A percentile compares a stretch with the other conserved stretches of the same genome.
Conservation (phyloP, 805 yeast species). For the Tetrapisispora pingtungensis region DNA sequence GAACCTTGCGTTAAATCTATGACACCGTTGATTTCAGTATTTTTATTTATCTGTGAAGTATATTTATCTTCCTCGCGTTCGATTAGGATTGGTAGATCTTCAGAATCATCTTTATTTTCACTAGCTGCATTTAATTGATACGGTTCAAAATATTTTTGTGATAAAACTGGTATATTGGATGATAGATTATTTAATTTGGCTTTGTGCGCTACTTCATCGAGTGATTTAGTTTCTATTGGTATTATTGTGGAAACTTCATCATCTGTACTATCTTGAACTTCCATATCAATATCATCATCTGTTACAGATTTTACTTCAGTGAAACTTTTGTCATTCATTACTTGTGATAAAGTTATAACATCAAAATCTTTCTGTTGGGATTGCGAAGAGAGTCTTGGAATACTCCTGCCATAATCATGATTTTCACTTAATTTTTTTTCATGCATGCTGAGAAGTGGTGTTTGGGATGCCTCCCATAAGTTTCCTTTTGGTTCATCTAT, state of each 20-base stretch:
- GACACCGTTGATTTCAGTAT: conserved; percentile 7
- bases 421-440: not conserved
- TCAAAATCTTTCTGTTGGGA: conserved; percentile 6
- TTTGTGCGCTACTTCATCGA: too few relatives aligned
- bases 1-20: conserved; percentile 25
- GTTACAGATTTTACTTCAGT: not conserved
- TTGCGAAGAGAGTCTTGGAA: not conserved
- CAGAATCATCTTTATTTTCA: too few relatives aligned
- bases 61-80: too few relatives aligned
- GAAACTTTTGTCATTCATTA: conserved; percentile 15
- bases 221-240: not conserved
- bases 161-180: too few relatives aligned
- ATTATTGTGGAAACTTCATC: not conserved
- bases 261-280: conserved; percentile 5
- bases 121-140: too few relatives aligned
- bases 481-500: conserved; percentile 4
- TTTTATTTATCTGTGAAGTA: too few relatives aligned
- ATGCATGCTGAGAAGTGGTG: conserved; percentile 7
- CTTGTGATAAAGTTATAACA: conserved; percentile 21
- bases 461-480: conserved; percentile 20
- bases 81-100: too few relatives aligned
- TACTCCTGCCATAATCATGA: not conserved
- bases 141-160: too few relatives aligned
- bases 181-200: too few relatives aligned
- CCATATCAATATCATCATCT: not conserved